Base-by-base conservation (phyloP, 2,329 filamentous ascomycete species). In the Colletotrichum limetticola region DNA sequence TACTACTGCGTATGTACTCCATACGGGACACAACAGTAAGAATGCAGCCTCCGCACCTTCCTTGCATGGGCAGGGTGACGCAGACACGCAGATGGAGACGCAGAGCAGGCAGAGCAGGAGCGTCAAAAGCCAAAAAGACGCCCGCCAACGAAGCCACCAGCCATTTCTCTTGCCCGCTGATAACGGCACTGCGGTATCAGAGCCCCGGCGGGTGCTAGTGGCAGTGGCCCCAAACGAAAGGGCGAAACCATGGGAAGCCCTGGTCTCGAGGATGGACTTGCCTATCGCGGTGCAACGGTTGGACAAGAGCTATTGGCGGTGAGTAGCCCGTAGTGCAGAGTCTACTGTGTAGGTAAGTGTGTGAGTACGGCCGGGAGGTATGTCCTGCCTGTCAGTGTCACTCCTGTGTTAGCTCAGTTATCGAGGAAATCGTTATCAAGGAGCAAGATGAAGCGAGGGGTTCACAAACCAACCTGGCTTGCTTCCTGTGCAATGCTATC, bases 211-310 rank as follows among this genome's bases (percentile, higher is more conserved):
- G 35, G 28, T 60, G 56, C 35, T 55, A 61, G 60, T 70, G 66
- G 60, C 66, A 70, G 60, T 70, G 66, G 60, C 66, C 61, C 56
- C 59, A 65, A 61, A 14, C 56, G 19, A 28, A 61, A 60, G 56
- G 26, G 14, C 66, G 24, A 56, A 69, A 46, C 12, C 70, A 66
- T 60, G 66, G 70, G 70, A 56, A 60, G 66, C 70, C 66, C 70
- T 65, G 66, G 60, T 57, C 56, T 60, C n/a, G 55, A 66, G 56
- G 66, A 61, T 70, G 70, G 60, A 72, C 70, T 72, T 72, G 62
- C 70, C 70, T 72, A 72, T 72, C 66, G 67, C 66, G 70, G 70
- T 46, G 28, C 55, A 49, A 28, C 64, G 66, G 70, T 60, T 66
- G 56, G 66, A 65, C 49, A 66, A 35, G 64, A 57, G 26, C 46